Evolutionary conservation across 192 early-diverging fungal species (phyloP), one percentile per base, ranked within the genome.

Genomic region (Spizellomyces punctatus): DNA sequence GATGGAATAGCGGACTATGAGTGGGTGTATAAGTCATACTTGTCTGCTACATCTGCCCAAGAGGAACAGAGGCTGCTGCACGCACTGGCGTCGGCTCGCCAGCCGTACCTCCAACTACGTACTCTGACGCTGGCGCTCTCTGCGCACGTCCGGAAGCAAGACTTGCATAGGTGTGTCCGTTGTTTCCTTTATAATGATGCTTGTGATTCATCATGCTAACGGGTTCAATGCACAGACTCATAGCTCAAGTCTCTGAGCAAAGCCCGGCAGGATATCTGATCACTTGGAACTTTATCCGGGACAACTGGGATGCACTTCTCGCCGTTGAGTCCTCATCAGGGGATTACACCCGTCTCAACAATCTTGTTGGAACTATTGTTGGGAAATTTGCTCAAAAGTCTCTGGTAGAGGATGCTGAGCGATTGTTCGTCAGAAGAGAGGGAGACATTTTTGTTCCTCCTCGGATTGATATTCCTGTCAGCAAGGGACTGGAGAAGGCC

Each of bases 401-500:
- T 19, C 46, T 60, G 44, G 70, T 77, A 60, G 16, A n/a, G 6
- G 77, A 80, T 27, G 77, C 77, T 0, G 69, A 77, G 48, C 64
- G 58, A 8, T 46, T 79, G 64, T 82, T 82, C 70, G 66, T 78
- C 16, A 49, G 58, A 46, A 27, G 49, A 14, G 57, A 63, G 14
- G 63, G 47, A 43, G 50, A n/a, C 57, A 76, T 47, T 36, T 58
- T 46, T 16, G 66, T 81, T 10, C 80, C 80, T 6, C 68, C 67
- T 7, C 17, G 46, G 21, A 66, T 71, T 10, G 69, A 77, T 12
- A 46, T 63, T 6, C 58, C 70, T 16, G 74, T 81, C 8, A 12
- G 48, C 48, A 80, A 81, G 72, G 80, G 78, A 21, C 19, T 81
- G 45, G 80, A 81, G 58, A 67, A 46, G 22, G 56, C 72, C 19